Percentiles rank a stretch among this genome's conserved stretches.
Conservation (phyloP, 306 rosid species). For the Comarum palustre region DNA sequence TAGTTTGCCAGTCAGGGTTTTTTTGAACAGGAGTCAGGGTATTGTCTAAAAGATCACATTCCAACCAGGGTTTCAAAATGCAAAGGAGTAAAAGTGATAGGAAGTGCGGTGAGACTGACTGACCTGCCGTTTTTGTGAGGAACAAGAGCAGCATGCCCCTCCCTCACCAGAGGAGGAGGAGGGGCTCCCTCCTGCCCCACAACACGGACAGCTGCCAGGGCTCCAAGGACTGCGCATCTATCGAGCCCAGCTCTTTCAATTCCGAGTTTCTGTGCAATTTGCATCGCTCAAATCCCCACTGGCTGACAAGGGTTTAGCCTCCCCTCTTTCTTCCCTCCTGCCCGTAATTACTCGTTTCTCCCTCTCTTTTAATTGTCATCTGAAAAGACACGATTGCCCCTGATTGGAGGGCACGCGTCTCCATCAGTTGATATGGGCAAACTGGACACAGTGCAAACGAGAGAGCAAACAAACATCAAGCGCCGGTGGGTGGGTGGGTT, state of each 20-base stretch:
- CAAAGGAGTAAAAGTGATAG: neutral
- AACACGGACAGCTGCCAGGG: slow-evolving; percentile 32
- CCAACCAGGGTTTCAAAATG: neutral
- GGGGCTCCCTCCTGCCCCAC: slow-evolving; percentile 31
- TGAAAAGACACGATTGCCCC: neutral
- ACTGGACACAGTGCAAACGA: no score
- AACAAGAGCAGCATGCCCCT: slow-evolving; percentile 89
- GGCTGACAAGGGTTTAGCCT: neutral
- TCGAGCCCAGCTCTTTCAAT: slow-evolving; percentile 80
- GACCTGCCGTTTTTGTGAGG: slow-evolving; percentile 98
- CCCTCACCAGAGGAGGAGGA: slow-evolving; percentile 46
- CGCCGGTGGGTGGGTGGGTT: no score
- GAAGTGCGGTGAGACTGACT: no score
- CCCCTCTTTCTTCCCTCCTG: neutral
- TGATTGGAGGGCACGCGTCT: no score
- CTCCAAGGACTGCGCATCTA: slow-evolving; percentile 88
- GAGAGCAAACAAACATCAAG: no score
- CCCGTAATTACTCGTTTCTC: neutral
- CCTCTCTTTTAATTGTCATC: neutral
- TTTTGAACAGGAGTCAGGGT: neutral
- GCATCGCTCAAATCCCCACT: no score
- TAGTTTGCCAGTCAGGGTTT: neutral
- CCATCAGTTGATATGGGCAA: no score
- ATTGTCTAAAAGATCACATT: neutral
- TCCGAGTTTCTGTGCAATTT: no score